Conservation (phyloP, 2,329 filamentous ascomycete species). For the Arthrobotrys musiformis region DNA sequence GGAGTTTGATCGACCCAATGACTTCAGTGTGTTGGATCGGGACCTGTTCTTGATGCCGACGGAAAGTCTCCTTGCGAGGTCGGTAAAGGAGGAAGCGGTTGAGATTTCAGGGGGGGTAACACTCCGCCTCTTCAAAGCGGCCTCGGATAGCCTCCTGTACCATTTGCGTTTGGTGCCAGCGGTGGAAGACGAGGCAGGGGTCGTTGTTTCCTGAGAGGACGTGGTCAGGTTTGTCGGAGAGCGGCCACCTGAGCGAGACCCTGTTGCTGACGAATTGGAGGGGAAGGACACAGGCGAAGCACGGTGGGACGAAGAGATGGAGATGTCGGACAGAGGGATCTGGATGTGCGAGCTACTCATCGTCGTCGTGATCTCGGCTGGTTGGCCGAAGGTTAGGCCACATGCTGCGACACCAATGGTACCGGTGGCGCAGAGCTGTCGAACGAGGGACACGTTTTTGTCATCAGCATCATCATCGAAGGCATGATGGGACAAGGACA, state of each 20-base stretch:
- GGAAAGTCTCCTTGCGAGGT: slow-evolving; percentile 45
- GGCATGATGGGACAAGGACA: not conserved
- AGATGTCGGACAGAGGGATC: slow-evolving; percentile 38
- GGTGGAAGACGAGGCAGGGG: slow-evolving; percentile 51
- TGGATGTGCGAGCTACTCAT: slow-evolving; percentile 52
- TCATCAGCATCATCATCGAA: slow-evolving; percentile 49
- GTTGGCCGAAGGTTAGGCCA: slow-evolving; percentile 59
- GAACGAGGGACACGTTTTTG: slow-evolving; percentile 43
- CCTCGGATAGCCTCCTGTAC: slow-evolving; percentile 46
- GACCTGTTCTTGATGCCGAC: slow-evolving; percentile 48
- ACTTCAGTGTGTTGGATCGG: slow-evolving; percentile 50
- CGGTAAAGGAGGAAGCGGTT: slow-evolving; percentile 43
- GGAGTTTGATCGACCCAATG: slow-evolving; percentile 42
- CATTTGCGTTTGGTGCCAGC: slow-evolving; percentile 52
- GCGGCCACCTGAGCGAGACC: slow-evolving; percentile 42
- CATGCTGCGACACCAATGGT: slow-evolving; percentile 60
- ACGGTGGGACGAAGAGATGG: slow-evolving; percentile 45
- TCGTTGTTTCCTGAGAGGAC: slow-evolving; percentile 55
- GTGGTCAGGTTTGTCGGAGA: slow-evolving; percentile 54
- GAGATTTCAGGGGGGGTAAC: slow-evolving; percentile 41
- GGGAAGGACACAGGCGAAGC: slow-evolving; percentile 51
- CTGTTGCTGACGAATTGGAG: slow-evolving; percentile 51
- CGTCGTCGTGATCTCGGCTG: slow-evolving; percentile 53
- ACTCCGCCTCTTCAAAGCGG: slow-evolving; percentile 49
- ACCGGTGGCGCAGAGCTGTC: slow-evolving; percentile 60